phyloP scores from a whole-genome alignment of 768 basidiomycete species.

The Peribolospora kevripleyi region DNA sequence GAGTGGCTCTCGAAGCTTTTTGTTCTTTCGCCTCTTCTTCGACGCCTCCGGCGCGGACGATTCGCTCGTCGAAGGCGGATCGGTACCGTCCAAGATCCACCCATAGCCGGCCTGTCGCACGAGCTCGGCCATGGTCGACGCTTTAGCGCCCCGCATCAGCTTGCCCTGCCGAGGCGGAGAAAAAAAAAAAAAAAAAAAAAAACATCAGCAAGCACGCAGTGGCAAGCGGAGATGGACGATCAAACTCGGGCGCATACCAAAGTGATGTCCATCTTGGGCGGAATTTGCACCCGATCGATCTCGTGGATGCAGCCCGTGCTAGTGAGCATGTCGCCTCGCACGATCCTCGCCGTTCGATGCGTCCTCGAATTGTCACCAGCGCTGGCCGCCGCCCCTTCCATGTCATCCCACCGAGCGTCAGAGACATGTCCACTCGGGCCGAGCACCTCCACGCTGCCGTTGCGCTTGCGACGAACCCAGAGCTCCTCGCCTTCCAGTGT shows the following conservation, averaged over 20 bases:
- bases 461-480: slow-evolving; percentile 30
- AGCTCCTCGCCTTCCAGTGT: slow-evolving; percentile 72
- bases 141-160: slow-evolving; percentile 66
- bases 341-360: slow-evolving; percentile 9
- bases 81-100: slow-evolving; percentile 64
- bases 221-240: no score
- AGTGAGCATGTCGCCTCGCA: slow-evolving; percentile 39
- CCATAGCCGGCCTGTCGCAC: slow-evolving; percentile 62
- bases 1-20: slow-evolving; percentile 24
- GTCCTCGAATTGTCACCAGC: no score
- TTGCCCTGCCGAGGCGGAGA: slow-evolving; percentile 25
- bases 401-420: no score
- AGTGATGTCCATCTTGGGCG: slow-evolving; percentile 51
- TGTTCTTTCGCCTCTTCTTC: slow-evolving; percentile 31
- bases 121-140: slow-evolving; percentile 63
- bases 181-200: no score
- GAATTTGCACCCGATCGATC: slow-evolving; percentile 36
- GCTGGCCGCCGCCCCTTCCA: no score
- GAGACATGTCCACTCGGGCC: not conserved
- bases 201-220: no score
- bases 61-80: slow-evolving; percentile 9
- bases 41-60: not conserved
- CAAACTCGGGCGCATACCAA: slow-evolving; percentile 22
- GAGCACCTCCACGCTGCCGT: slow-evolving; percentile 1
- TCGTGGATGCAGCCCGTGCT: slow-evolving; percentile 78